Base-by-base conservation (phyloP, 1,284 basidiomycete species). In the Leccinum pachyderme region DNA sequence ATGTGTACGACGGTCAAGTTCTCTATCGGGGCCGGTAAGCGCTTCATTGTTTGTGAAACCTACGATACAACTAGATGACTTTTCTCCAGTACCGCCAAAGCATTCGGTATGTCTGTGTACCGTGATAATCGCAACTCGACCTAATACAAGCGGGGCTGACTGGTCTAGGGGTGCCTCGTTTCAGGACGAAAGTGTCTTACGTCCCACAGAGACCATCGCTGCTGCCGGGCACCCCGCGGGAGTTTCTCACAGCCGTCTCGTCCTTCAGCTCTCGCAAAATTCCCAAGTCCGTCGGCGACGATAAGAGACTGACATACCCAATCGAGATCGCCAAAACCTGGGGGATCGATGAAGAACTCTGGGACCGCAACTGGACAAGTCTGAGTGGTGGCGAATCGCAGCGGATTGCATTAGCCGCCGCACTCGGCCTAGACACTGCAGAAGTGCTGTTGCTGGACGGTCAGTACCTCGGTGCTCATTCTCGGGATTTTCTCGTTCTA, bases 391-490 rank as follows among this genome's bases (percentile, higher is more conserved):
- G 92, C 13, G 92, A 95, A 69, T 80, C 83, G 2, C 93, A 95
- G 70, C 76, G 92, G 46, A 81, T 93, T n/a, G 82, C 86, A 7
- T 69, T 95, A 50, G 88, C 91, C 13, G 78, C 85, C 25, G 89
- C 88, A 0, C 69, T 91, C 3, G 87, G 88, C 1, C 68, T 93
- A 43, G 78, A 84, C 54, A 83, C 83, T 0, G 89, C 91, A 0
- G 90, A 94, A 63, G 75, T 95, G 0, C 71, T 95, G n/a, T 77
- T 94, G 13, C 75, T 95, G 2, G 92, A 95, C 63, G 93, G 92
- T 92, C 52, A 52, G 84, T 76, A 22, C 11, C 12, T 22, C 11
- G 1, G 37, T 22, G 18, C 28, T 47, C 28, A 72, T 84, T 76
- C 24, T 46, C 33, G 73, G 29, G 24, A 18, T 18, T 18, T 13